These are phyloP conservation scores for Chaetomium sp. DNA, from an alignment of 2,329 filamentous ascomycete species.

Conservation along the genomic window DNA sequence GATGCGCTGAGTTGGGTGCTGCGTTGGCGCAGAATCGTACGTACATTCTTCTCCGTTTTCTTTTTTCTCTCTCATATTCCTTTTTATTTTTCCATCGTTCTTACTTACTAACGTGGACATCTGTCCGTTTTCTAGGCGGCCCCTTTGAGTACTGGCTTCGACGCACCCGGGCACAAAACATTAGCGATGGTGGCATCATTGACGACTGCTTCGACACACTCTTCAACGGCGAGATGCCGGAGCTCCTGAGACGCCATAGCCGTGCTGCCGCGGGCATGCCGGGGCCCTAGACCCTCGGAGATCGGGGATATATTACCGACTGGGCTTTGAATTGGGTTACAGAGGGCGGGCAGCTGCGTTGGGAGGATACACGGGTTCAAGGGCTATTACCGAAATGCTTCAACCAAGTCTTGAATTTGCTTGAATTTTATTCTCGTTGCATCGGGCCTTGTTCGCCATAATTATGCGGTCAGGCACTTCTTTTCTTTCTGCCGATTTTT, in stretches of 20 bases:
- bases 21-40: conserved; percentile 37
- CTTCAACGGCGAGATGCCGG: conserved; percentile 33
- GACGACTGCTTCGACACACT: conserved; percentile 33
- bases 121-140: conserved; percentile 27
- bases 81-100: no score
- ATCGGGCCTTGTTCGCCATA: no score
- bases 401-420: no score
- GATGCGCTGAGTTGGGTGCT: conserved; percentile 38
- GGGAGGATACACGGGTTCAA: no score
- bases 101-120: neutral
- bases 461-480: no score
- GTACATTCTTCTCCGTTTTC: conserved; percentile 15
- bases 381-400: no score
- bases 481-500: no score
- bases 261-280: conserved; percentile 26
- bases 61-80: neutral
- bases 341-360: no score
- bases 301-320: neutral
- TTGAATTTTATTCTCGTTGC: no score
- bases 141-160: conserved; percentile 44
- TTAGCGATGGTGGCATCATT: conserved; percentile 30
- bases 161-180: conserved; percentile 33
- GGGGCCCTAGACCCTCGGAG: neutral
- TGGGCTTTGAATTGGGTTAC: no score
- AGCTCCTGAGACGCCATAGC: conserved; percentile 29